These are phyloP conservation scores for Talaromyces verruculosus DNA, from an alignment of 2,329 filamentous ascomycete genomes.

Conservation along the genomic window DNA sequence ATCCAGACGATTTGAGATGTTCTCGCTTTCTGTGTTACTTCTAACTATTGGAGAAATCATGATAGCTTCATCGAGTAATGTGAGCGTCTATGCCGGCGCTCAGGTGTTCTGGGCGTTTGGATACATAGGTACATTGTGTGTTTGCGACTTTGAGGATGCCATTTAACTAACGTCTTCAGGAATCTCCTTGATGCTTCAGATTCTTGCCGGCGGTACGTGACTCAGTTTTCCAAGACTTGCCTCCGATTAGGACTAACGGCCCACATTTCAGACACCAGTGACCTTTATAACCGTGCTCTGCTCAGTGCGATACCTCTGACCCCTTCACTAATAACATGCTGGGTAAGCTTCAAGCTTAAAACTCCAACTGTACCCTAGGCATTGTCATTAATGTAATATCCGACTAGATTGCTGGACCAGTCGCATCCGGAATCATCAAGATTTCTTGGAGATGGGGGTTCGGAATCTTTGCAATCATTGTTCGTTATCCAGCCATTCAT, in stretches of 20 bases:
- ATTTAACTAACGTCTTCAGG: constrained; percentile 2
- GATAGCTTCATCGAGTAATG: constrained; percentile 9
- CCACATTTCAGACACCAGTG: constrained; percentile 8
- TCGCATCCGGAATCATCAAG: constrained; percentile 11
- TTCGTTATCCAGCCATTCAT: neutral
- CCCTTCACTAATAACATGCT: constrained; percentile 14
- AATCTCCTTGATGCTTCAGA: constrained; percentile 18
- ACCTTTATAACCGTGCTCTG: constrained; percentile 14
- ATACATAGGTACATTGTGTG: constrained; percentile 8
- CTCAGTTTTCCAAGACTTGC: neutral
- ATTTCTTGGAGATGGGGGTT: constrained; percentile 18
- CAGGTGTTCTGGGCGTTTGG: constrained; percentile 17
- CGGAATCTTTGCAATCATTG: constrained; percentile 18
- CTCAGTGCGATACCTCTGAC: constrained; percentile 14
- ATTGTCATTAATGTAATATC: constrained; percentile 2
- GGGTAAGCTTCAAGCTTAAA: constrained; percentile 2
- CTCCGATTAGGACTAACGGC: neutral
- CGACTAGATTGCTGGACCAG: constrained; percentile 11
- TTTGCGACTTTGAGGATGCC: neutral
- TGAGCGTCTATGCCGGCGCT: constrained; percentile 16
- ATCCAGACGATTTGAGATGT: constrained; percentile 13
- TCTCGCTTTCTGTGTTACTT: constrained; percentile 12
- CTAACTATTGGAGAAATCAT: constrained; percentile 17
- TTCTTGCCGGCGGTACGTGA: constrained; percentile 12
- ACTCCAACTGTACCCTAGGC: neutral